Conservation (phyloP, 768 basidiomycete species). For the Boletus huronensis region DNA sequence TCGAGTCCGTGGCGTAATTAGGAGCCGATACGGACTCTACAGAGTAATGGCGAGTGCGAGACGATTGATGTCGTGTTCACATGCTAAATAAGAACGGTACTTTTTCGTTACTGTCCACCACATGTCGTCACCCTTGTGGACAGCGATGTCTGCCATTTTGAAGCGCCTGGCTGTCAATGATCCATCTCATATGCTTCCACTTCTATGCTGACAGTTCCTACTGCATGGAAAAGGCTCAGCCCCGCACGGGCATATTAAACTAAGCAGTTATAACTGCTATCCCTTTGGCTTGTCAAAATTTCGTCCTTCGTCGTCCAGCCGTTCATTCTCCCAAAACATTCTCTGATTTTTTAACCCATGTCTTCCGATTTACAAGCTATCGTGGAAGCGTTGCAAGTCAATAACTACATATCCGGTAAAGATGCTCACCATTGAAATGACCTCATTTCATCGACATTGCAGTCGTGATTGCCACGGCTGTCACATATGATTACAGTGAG, state of each 20-base stretch:
- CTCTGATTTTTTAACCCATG: too few species aligned
- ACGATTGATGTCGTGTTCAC: too few species aligned
- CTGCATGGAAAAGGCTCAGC: neutral
- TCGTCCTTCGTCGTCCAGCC: neutral
- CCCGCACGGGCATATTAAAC: neutral
- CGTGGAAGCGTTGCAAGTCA: neutral
- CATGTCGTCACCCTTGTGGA: too few species aligned
- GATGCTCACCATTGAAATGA: neutral
- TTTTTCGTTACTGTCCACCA: too few species aligned
- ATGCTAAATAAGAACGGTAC: too few species aligned
- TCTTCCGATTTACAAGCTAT: slow-evolving; percentile 5
- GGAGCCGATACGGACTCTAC: neutral
- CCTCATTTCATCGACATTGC: neutral
- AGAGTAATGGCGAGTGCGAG: too few species aligned
- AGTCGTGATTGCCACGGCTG: slow-evolving; percentile 6
- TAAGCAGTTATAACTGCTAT: neutral
- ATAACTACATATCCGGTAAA: slow-evolving; percentile 3
- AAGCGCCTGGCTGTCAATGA: neutral
- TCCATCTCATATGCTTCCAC: neutral
- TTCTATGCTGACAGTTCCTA: too few species aligned
- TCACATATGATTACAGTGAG: neutral
- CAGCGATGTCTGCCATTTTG: neutral
- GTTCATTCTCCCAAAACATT: too few species aligned
- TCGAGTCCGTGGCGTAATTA: neutral
- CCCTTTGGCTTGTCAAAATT: neutral